Evolutionary conservation across 768 basidiomycete species (phyloP), one percentile per base, ranked within the genome.

Genomic region (Mrakia hoshinonis): DNA sequence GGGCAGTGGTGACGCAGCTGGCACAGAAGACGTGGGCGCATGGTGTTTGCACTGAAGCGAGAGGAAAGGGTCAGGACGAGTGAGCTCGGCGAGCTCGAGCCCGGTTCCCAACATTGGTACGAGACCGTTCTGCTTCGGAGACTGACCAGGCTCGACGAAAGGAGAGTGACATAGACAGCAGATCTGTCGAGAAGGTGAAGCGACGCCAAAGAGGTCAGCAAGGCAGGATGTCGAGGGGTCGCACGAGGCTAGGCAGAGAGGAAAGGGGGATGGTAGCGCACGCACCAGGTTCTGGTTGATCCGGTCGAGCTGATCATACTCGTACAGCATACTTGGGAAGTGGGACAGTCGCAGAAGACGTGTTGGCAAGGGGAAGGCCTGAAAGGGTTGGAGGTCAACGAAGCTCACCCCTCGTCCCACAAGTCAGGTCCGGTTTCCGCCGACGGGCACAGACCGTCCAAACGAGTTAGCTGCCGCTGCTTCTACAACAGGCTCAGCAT

Each of bases 21-120:
- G 80, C 80, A 78, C 92, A 95, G 78, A 94, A 94, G 0, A 91
- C 94, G 77, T 92, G 92, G 72, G 85, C 82, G 75, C 92, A 94
- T 10, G 58, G 34, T 0, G 58, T 61, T 38, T 61, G 34, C 31
- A 39, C 36, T 38, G 58, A 7, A 31, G 31, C 26, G 31, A 39
- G 58, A n/a, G 36, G 36, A 22, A 34, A 10, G 31, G 22, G 20
- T 15, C 13, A 18, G 15, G 54, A 29, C 29, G 31, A 15, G 34
- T 61, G 58, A 61, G 58, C 58, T 61, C 36, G 58, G 36, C 22
- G 26, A 15, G 36, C 11, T 61, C 31, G 26, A 31, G 29, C 13
- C 18, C 36, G 10, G 6, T 20, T 22, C 36, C 12, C 3, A 15
- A 22, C 9, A 10, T 18, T 22, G 26, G 3, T 55, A 26, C 52